Base-by-base conservation (phyloP, 2,329 filamentous ascomycete species). In the Pseudocercospora fuligena region DNA sequence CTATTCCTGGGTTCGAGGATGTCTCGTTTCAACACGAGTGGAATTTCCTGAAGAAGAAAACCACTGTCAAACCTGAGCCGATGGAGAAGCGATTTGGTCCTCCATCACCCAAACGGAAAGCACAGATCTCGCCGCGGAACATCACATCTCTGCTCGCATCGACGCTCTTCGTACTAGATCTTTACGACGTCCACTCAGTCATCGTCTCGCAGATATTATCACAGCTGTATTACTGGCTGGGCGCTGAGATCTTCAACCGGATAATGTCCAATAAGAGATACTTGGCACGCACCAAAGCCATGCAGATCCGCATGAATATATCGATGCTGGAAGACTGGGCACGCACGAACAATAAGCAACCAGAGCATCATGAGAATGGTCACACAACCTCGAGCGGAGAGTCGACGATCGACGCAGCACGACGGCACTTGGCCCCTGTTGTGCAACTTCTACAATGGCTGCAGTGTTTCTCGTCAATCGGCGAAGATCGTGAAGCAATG, bases 221-320 rank as follows among this genome's bases (percentile, higher is more conserved):
- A 3, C 95, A 99, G 76, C 85, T 99, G 1, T 86, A 98, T 53
- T 99, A 97, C 81, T 99, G 95, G 95, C 86, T 99, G 16, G 92
- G 94, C 6, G 92, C 94, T 0, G 95, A 99, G 80, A 87, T 98
- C 8, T 99, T 99, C 83, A 99, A 99, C 79, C 91, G 94, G 66
- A 92, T 99, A 79, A 97, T 99, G 92, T 94, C 92, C 31, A 97
- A 96, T 75, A 89, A 93, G 70, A 94, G 94, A 78, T 99, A 97
- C 75, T 85, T 99, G 9, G 94, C 95, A 5, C 88, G 95, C 61
- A 99, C 95, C 19, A 99, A 99, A 80, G 95, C 95, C 3, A 99
- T 99, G 95, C 95, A 99, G 78, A 98, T 99, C 73, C 92, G 95
- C 72, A 98, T 99, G 94, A 99, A 99, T 77, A 89, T 99, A 6